Base-by-base conservation (phyloP, 257 asterid species). In the Buddleja alternifolia region DNA sequence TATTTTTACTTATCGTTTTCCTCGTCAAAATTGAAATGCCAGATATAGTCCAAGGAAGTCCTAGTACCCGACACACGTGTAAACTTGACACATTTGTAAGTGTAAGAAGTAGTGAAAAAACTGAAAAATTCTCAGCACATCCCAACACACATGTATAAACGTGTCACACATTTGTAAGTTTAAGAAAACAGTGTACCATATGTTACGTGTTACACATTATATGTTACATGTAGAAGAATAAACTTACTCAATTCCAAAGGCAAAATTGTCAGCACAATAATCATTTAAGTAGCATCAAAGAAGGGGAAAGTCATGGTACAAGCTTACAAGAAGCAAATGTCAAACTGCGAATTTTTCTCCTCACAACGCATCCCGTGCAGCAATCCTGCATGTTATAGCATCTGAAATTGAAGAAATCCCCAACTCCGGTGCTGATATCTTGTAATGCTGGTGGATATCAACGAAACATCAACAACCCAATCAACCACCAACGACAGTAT, bases 301-400 rank as follows among this genome's bases (percentile, higher is more conserved):
- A 47, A 54, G 45, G 17, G 39, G 7, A 25, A 8, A 57, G 37
- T 55, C 53, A 54, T 41, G 64, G 24, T 36, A 72, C 59, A 62
- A 54, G 8, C 64, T 48, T 53, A 67, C 60, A 70, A 29, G 5
- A 34, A 44, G 32, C 59, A 42, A 21, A 68, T 9, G 17, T n/a
- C 8, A 15, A 16, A 58, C 54, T 29, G 34, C 14, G 40, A 41
- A 34, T 12, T 7, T 66, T 48, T 23, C 24, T 23, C 56, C 62
- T 83, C 34, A 85, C 72, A 81, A 63, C 20, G 92, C 87, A 69
- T 85, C 87, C 44, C 88, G 79, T 39, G 81, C 80, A 45, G 87
- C 88, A 70, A 85, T 81, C 70, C 92, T 75, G 75, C 88, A 81
- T 25, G 77, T 60, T 69, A 78, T 81, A 45, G 88, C 88, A 70